Conservation (phyloP, 768 basidiomycete genomes). For the Leccinum fibrillosum region DNA sequence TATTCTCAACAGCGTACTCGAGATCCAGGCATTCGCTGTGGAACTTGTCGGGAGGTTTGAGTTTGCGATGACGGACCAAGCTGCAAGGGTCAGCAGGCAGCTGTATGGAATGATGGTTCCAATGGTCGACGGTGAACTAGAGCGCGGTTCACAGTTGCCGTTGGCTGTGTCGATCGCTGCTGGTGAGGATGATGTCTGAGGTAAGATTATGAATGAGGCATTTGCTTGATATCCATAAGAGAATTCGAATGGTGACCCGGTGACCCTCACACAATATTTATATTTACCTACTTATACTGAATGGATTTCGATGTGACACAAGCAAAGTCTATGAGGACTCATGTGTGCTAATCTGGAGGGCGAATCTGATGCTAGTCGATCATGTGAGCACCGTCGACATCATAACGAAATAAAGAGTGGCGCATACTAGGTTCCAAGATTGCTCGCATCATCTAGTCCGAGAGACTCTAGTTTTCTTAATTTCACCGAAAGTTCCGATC, state of each 20-base stretch:
- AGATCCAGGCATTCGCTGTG: too few species aligned
- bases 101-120: constrained; percentile 30
- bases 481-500: too few species aligned
- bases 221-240: too few species aligned
- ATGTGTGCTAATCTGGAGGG: not conserved
- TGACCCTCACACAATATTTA: too few species aligned
- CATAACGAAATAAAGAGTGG: not conserved
- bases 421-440: not conserved
- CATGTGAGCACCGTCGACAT: not conserved
- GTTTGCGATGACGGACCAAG: constrained; percentile 29
- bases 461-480: constrained; percentile 18
- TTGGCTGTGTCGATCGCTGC: constrained; percentile 3
- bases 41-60: constrained; percentile 44
- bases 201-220: not conserved
- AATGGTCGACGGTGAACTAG: constrained; percentile 30
- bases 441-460: constrained; percentile 2
- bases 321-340: not conserved
- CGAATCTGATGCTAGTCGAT: not conserved
- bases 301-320: not conserved
- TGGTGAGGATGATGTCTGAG: not conserved
- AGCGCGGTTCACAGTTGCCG: constrained; percentile 28
- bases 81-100: constrained; percentile 25
- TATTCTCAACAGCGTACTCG: too few species aligned
- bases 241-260: too few species aligned
- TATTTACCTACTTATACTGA: not conserved